Evolutionary conservation across 176 grass and related monocot species (phyloP).

Genomic region (Urochloa ruziziensis): DNA sequence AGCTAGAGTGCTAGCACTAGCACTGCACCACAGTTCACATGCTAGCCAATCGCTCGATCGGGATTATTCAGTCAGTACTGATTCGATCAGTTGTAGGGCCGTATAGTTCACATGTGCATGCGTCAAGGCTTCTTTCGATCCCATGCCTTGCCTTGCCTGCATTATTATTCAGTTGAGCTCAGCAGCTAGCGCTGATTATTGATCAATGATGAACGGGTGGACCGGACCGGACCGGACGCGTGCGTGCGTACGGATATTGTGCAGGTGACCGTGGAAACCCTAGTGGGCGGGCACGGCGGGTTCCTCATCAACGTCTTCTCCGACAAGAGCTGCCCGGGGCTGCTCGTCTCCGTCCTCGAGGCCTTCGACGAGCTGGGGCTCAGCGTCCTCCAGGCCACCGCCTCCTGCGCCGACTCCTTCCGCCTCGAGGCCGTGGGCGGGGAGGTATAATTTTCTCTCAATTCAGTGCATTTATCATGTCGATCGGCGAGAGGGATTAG

Average conservation of each 20-base stretch:
- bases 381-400: conserved; percentile 75
- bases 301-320: conserved; percentile 88
- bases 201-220: neutral
- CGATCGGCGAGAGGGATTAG: no score
- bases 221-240: no score
- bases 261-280: conserved; percentile 89
- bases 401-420: conserved; percentile 80
- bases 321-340: conserved; percentile 72
- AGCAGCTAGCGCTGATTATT: neutral
- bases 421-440: conserved; percentile 69
- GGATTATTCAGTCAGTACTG: neutral
- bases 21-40: conserved; percentile 5
- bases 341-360: conserved; percentile 83
- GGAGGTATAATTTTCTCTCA: conserved; percentile 64
- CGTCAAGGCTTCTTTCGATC: neutral
- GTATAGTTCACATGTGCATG: neutral
- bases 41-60: neutral
- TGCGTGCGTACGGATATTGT: neutral
- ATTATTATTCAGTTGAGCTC: neutral
- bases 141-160: neutral
- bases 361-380: conserved; percentile 90
- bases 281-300: conserved; percentile 50
- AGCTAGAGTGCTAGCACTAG: neutral
- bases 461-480: no score
- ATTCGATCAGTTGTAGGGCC: neutral